phyloP scores from a whole-genome alignment of 2,329 filamentous ascomycete species.

The Arachnomyces sp. region DNA sequence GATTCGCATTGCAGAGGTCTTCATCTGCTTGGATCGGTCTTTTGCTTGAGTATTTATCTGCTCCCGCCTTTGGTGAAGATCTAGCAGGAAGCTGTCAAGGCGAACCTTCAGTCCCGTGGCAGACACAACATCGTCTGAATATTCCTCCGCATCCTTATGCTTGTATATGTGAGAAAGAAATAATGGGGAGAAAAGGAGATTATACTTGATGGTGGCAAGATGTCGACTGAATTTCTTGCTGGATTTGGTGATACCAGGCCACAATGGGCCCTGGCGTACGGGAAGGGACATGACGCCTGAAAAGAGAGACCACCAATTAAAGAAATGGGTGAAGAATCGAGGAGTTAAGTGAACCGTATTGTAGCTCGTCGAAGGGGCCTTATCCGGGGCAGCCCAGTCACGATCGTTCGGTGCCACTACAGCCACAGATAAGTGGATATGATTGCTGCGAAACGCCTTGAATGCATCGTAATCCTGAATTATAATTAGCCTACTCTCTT shows the following conservation, averaged over 20 bases:
- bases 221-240: conserved; percentile 98
- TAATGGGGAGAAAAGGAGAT: conserved; percentile 78
- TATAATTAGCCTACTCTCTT: conserved; percentile 14
- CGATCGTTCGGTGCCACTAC: conserved; percentile 78
- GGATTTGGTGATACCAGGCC: conserved; percentile 87
- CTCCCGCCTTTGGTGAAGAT: conserved; percentile 87
- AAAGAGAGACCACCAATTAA: conserved; percentile 95
- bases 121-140: conserved; percentile 66
- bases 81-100: conserved; percentile 93
- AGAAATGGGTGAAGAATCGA: conserved; percentile 97
- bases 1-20: conserved; percentile 89
- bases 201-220: conserved; percentile 98
- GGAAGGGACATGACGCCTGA: conserved; percentile 90
- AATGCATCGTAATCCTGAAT: conserved; percentile 76
- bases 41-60: conserved; percentile 78
- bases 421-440: conserved; percentile 91
- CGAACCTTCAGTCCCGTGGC: conserved; percentile 95
- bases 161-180: conserved; percentile 98
- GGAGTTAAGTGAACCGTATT: conserved; percentile 93
- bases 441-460: conserved; percentile 87
- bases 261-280: conserved; percentile 82
- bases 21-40: conserved; percentile 64
- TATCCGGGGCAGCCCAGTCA: conserved; percentile 71
- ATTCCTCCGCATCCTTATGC: conserved; percentile 89
- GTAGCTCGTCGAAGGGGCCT: conserved; percentile 77